Conservation (phyloP, 2,329 filamentous ascomycete genomes). For the Trichothecium roseum region DNA sequence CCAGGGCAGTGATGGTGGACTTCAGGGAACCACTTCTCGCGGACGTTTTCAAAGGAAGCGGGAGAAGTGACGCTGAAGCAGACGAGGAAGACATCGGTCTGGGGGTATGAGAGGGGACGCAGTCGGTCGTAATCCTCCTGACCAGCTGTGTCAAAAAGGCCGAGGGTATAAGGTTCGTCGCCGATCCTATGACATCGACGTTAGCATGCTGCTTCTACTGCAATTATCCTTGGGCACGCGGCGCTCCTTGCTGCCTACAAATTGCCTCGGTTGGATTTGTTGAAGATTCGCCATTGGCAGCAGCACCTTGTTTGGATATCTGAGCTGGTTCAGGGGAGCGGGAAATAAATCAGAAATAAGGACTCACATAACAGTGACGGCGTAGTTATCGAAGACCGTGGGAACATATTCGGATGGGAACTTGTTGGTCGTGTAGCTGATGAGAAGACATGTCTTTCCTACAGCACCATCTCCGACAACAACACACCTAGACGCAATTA, state of each 20-base stretch:
- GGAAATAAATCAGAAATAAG: neutral
- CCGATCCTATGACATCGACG: slow-evolving; percentile 63
- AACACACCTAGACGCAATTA: slow-evolving; percentile 60
- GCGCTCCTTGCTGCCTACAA: neutral
- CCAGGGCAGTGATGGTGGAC: slow-evolving; percentile 98
- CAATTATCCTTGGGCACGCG: neutral
- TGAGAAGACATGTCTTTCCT: slow-evolving; percentile 96
- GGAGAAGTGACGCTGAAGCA: slow-evolving; percentile 98
- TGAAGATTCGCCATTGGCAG: neutral
- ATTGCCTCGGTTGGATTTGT: neutral
- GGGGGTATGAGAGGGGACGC: slow-evolving; percentile 90
- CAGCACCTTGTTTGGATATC: neutral
- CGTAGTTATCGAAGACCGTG: slow-evolving; percentile 99
- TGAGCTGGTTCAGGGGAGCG: neutral
- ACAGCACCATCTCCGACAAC: slow-evolving; percentile 99
- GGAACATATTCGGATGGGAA: slow-evolving; percentile 99
- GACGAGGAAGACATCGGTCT: slow-evolving; percentile 97
- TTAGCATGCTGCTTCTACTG: slow-evolving; percentile 8
- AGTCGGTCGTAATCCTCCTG: slow-evolving; percentile 99
- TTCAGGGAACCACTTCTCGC: slow-evolving; percentile 98
- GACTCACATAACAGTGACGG: slow-evolving; percentile 89
- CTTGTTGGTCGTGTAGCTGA: slow-evolving; percentile 99
- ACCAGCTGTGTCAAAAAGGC: slow-evolving; percentile 95
- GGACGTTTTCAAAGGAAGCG: slow-evolving; percentile 97
- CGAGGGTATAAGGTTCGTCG: slow-evolving; percentile 94